Evolutionary conservation across 176 grass and related monocot genomes (phyloP).

Genomic region (Saccharum officinarum): DNA sequence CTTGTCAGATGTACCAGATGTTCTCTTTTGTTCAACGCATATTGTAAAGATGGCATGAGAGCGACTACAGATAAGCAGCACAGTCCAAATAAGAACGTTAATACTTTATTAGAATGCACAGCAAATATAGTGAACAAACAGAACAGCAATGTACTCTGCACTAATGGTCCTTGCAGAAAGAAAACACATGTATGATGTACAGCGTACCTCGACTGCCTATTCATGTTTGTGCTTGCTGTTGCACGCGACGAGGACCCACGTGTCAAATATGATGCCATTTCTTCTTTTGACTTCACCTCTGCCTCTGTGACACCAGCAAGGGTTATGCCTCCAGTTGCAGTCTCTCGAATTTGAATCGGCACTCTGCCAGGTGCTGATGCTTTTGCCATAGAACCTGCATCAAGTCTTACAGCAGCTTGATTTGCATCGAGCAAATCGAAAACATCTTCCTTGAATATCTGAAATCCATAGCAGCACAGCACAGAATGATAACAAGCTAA

Average conservation of each 20-base stretch:
- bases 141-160: not conserved
- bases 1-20: slow-evolving; percentile 41
- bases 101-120: not conserved
- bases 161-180: not conserved
- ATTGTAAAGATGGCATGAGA: slow-evolving; percentile 93
- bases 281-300: slow-evolving; percentile 91
- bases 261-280: slow-evolving; percentile 75
- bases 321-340: slow-evolving; percentile 72
- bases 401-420: slow-evolving; percentile 51
- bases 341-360: slow-evolving; percentile 98
- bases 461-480: slow-evolving; percentile 32
- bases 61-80: slow-evolving; percentile 49
- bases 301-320: slow-evolving; percentile 91
- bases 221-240: slow-evolving; percentile 82
- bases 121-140: not conserved
- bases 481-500: slow-evolving; percentile 20
- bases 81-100: not conserved
- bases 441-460: slow-evolving; percentile 99
- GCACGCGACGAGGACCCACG: slow-evolving; percentile 78
- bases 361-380: slow-evolving; percentile 53
- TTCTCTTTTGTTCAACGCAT: slow-evolving; percentile 71
- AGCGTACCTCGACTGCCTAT: slow-evolving; percentile 48
- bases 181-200: not conserved
- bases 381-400: slow-evolving; percentile 50
- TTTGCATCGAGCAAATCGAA: slow-evolving; percentile 82